Conservation (phyloP, 2,329 filamentous ascomycete species). For the Monilinia fructicola region DNA sequence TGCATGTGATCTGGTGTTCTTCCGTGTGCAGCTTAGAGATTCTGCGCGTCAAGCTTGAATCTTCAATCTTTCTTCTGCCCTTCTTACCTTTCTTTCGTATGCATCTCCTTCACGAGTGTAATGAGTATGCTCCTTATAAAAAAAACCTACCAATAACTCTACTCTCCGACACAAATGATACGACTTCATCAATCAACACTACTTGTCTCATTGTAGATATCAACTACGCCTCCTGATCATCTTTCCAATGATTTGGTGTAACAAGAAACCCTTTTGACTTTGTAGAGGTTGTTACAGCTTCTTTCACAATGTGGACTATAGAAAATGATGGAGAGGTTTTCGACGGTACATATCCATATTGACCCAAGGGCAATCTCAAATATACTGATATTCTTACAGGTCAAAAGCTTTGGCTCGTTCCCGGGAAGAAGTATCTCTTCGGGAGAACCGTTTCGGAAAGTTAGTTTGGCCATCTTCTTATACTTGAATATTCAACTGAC, state of each 20-base stretch:
- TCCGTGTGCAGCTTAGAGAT: not conserved
- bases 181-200: not conserved
- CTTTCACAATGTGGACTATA: conserved; percentile 10
- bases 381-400: conserved; percentile 45
- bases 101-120: not conserved
- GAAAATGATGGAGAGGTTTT: conserved; percentile 11
- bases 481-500: not conserved
- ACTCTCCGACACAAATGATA: not conserved
- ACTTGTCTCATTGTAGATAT: not conserved
- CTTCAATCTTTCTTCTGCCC: no score
- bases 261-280: not conserved
- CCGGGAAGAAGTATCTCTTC: conserved; percentile 82
- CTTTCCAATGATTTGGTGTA: not conserved
- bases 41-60: conserved; percentile 9
- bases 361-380: not conserved
- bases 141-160: not conserved
- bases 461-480: conserved; percentile 34
- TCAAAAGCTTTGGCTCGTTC: conserved; percentile 78
- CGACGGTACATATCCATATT: not conserved
- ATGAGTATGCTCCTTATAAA: not conserved
- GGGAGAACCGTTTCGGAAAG: conserved; percentile 72
- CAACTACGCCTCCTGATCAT: no score
- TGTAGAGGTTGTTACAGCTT: not conserved
- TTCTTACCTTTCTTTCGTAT: not conserved
- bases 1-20: conserved; percentile 17